Conservation (phyloP, 2,329 filamentous ascomycete species). For the Microsporum ferrugineum region DNA sequence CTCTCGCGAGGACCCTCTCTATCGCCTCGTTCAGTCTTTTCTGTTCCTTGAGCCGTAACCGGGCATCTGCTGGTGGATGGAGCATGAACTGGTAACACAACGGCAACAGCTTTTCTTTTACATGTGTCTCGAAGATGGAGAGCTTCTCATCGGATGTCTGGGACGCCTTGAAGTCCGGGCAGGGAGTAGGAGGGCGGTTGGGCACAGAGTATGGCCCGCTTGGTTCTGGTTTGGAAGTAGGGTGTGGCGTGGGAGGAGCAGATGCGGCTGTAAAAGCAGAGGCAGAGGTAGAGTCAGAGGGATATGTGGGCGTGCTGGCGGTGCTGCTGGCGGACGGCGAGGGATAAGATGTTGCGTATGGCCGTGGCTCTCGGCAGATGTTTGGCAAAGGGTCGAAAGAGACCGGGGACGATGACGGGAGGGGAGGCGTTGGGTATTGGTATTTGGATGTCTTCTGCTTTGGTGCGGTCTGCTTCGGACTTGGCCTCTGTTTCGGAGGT, state of each 20-base stretch:
- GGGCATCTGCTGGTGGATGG: background rate
- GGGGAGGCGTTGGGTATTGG: background rate
- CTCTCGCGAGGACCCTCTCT: background rate
- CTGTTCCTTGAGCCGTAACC: background rate
- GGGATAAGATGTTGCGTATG: background rate
- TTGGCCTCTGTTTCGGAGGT: background rate
- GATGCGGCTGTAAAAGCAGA: background rate
- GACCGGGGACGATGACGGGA: background rate
- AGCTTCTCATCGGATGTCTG: background rate
- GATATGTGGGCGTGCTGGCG: background rate
- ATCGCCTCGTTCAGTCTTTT: background rate
- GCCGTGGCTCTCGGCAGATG: background rate
- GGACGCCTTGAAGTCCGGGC: background rate
- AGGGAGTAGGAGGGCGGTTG: background rate
- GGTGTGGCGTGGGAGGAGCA: background rate
- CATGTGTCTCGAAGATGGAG: background rate
- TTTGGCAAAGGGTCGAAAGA: background rate
- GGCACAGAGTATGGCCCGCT: background rate
- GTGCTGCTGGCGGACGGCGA: background rate
- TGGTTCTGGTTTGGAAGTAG: background rate
- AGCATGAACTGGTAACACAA: background rate
- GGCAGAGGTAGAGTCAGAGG: background rate
- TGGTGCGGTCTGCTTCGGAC: no score
- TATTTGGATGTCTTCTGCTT: background rate
- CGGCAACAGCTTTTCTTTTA: background rate